Base-by-base conservation (phyloP, 1,284 basidiomycete genomes). In the Mycosarcoma maydis region DNA sequence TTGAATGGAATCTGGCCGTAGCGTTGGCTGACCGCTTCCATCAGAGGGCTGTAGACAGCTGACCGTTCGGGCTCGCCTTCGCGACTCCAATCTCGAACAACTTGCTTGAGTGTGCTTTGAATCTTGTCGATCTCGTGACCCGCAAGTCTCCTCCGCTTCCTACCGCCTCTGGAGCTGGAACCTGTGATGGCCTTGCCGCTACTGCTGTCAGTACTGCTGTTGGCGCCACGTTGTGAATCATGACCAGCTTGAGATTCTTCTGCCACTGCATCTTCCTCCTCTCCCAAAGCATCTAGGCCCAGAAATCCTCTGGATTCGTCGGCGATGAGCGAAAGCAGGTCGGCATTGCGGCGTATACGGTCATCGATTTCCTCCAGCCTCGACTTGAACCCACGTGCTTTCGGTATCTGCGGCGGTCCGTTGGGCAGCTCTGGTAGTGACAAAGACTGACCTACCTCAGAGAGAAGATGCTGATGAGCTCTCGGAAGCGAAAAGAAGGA, bases 331-430 rank as follows among this genome's bases (percentile, higher is more conserved):
- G 60, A 41, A 9, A 80, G 62, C 19, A 81, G 51, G 32, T 79
- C 77, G 3, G 77, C 71, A 36, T 81, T 81, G 8, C 78, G 65
- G 3, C 80, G 73, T 29, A 81, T 80, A 1, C 80, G 68, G 30
- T 81, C 80, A 49, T 81, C 80, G n/a, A 81, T 72, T 49, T 80
- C 80, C 19, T 73, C 73, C 22, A 81, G 32, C 16, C 73, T 54
- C 8, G 61, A 51, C 30, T 55, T 72, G 52, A 80, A 68, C 4
- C 78, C 39, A 22, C 49, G 48, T 24, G 39, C 7, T 23, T 27
- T 40, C n/a, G 30, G 14, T 2, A 29, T 10, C 14, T 27, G 30
- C 5, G 44, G 10, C 9, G 41, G 17, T 42, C 29, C 36, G 24
- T 22, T 17, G 14, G 52, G 44, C 13, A 73, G 61, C 20, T 58